Base-by-base conservation (phyloP, 2,329 filamentous ascomycete species). In the Cladosporium sp. region DNA sequence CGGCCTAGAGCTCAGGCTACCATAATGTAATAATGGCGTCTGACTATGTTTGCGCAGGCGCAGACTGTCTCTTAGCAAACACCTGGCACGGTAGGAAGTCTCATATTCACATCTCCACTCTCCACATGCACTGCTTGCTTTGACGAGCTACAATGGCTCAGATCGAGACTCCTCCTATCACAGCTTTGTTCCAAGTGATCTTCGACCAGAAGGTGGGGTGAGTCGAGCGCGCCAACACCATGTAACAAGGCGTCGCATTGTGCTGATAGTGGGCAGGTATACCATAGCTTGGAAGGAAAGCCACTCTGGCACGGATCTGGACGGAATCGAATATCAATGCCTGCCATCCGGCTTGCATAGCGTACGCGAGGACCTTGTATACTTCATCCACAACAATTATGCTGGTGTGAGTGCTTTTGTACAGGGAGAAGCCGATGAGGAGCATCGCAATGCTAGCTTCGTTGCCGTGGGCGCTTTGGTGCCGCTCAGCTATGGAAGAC, bases 271-370 rank as follows among this genome's bases (percentile, higher is more conserved):
- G n/a, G 12, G 4, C 36, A 88, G 85, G 65, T 88, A 88, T 70
- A 96, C 91, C 47, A 88, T 97, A 70, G 85, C 86, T 37, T 97
- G 94, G 94, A 91, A 95, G 74, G 86, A 84, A 65, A 84, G 88
- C 12, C 76, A 85, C 1, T 80, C 85, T 14, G 86, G 84, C 51
- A 80, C 84, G 40, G 74, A 80, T 49, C 83, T 97, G 51, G 90
- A 96, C 66, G 91, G 91, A 58, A 86, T 89, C 22, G 94, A 99
- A 76, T 99, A 92, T 82, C 97, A 97, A 76, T 95, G 91, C 62
- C 82, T 99, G 49, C 94, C 94, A 2, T 97, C 93, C 0, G 94
- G 94, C 22, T 76, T 97, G 51, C 94, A 99, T 75, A 89, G 90
- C 59, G 90, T 97, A 19, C 80, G 87, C 34, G 86, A 92, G 65